A percentile compares a stretch with the other conserved stretches of the same genome.
Conservation (phyloP, 2,329 filamentous ascomycete species). For the Diaporthe citri region DNA sequence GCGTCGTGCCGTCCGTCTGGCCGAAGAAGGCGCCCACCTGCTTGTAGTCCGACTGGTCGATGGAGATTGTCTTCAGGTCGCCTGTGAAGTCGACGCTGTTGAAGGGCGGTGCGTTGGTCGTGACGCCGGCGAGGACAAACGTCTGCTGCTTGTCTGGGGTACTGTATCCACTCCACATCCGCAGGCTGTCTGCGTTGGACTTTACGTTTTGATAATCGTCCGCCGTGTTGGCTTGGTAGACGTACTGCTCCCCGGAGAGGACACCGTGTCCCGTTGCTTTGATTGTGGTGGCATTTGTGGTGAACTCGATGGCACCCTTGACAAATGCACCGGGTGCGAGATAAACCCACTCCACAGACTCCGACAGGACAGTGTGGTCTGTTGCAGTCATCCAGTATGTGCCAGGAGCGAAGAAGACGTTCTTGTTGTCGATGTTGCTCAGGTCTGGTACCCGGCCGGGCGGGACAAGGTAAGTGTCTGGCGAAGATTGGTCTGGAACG, state of each 20-base stretch:
- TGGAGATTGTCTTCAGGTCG: slow-evolving; percentile 44
- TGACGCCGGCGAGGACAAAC: slow-evolving; percentile 46
- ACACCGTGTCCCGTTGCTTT: slow-evolving; percentile 52
- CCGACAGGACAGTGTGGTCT: slow-evolving; percentile 29
- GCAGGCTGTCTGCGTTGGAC: slow-evolving; percentile 47
- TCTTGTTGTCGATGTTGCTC: slow-evolving; percentile 39
- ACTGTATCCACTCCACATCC: slow-evolving; percentile 49
- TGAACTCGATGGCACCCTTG: slow-evolving; percentile 53
- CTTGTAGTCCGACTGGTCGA: slow-evolving; percentile 51
- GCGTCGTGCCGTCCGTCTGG: slow-evolving; percentile 53
- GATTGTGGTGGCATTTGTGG: slow-evolving; percentile 42
- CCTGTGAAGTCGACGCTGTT: slow-evolving; percentile 51
- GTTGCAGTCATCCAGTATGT: slow-evolving; percentile 48
- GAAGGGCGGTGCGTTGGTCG: slow-evolving; percentile 51
- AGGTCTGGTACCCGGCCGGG: slow-evolving; percentile 45
- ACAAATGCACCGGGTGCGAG: slow-evolving; percentile 51
- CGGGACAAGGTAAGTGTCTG: slow-evolving; percentile 41
- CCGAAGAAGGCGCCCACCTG: slow-evolving; percentile 54
- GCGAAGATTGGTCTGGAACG: slow-evolving; percentile 40
- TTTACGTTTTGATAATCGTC: slow-evolving; percentile 47
- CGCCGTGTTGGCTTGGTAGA: slow-evolving; percentile 52
- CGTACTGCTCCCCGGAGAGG: slow-evolving; percentile 54
- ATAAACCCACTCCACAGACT: slow-evolving; percentile 45
- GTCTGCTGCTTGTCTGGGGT: slow-evolving; percentile 43
- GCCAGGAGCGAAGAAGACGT: slow-evolving; percentile 47